Evolutionary conservation across 73 alveolate species (phyloP).

Genomic region (Vitrella brassicaformis): DNA sequence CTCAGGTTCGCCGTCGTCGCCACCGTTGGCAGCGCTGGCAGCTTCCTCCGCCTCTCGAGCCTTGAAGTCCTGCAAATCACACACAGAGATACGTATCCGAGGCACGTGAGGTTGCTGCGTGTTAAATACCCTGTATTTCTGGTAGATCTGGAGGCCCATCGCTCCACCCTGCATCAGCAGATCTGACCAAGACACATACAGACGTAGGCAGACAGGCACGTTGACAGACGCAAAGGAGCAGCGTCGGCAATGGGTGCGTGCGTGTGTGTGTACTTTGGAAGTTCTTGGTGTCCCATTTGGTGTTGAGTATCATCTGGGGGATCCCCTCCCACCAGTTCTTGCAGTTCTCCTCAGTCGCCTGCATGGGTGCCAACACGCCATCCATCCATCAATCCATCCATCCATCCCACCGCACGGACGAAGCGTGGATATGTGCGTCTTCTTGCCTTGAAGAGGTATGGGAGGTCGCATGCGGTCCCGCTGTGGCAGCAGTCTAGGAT

Average conservation of each 20-base stretch:
- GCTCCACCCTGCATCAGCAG: no score
- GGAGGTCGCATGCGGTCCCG: conserved; percentile 7
- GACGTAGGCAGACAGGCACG: background rate
- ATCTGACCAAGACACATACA: background rate
- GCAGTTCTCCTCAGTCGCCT: background rate
- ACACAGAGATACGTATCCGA: no score
- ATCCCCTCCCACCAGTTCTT: background rate
- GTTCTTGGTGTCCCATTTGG: background rate
- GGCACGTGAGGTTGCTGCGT: no score
- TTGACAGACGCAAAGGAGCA: background rate
- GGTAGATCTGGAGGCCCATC: no score
- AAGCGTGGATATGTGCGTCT: background rate
- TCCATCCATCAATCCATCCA: background rate
- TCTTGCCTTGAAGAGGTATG: background rate
- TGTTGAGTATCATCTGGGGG: background rate
- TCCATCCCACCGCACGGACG: background rate
- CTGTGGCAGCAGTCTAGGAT: conserved; percentile 11
- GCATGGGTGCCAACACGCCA: background rate
- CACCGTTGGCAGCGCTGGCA: no score
- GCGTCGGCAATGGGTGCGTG: no score
- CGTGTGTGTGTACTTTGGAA: no score
- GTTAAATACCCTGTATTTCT: no score
- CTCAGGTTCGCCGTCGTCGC: no score
- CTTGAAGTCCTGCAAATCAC: no score
- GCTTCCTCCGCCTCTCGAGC: no score